phyloP scores from a whole-genome alignment of 345 rosid species.

The Gossypium stocksii region DNA sequence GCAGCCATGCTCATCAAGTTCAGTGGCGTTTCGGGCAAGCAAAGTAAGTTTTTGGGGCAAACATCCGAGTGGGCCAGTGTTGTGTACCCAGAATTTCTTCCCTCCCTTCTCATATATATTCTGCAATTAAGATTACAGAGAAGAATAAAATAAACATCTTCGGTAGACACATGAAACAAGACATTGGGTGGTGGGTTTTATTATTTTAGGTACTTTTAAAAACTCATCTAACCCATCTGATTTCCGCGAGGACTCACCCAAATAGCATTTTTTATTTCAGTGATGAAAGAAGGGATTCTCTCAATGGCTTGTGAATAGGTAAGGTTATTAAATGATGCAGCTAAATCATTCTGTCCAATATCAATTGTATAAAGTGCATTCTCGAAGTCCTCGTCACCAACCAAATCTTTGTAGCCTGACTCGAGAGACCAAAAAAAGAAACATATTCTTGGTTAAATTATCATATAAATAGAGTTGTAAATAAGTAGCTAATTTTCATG shows the following conservation, averaged over 20 bases:
- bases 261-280: constrained; percentile 46
- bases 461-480: not conserved
- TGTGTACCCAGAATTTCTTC: constrained; percentile 65
- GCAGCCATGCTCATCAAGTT: constrained; percentile 55
- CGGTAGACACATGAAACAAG: not conserved
- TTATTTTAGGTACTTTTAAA: no score
- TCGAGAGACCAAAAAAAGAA: not conserved
- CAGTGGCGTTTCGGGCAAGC: constrained; percentile 26
- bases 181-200: no score
- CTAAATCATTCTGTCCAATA: constrained; percentile 70
- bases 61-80: constrained; percentile 70
- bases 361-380: constrained; percentile 57
- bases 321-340: constrained; percentile 30
- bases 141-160: not conserved
- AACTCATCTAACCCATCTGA: no score
- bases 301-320: constrained; percentile 31
- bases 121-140: constrained; percentile 18
- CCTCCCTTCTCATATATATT: constrained; percentile 46
- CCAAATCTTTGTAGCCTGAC: constrained; percentile 7
- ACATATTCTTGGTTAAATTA: not conserved
- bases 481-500: not conserved
- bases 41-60: constrained; percentile 47
- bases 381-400: constrained; percentile 21
- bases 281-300: constrained; percentile 45
- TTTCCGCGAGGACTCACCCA: constrained; percentile 25